Evolutionary conservation across 2,329 filamentous ascomycete species (phyloP).

Genomic region (Clarireedia sp.): DNA sequence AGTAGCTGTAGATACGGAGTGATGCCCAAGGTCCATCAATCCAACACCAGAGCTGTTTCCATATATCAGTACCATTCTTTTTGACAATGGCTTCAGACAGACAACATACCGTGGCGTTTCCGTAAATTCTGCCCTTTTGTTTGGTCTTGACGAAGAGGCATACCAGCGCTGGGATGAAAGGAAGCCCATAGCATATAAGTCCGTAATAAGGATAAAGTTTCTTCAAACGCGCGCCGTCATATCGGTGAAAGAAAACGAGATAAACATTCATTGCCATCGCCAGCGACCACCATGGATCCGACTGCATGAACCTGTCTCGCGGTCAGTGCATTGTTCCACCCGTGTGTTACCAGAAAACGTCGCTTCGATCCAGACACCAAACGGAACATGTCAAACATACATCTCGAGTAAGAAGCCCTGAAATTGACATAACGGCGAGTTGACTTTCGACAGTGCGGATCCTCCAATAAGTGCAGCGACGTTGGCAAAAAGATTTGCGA

Average conservation of each 20-base stretch:
- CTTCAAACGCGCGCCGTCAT: constrained; percentile 41
- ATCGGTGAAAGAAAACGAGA: constrained; percentile 50
- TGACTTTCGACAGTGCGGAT: constrained; percentile 30
- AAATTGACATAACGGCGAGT: constrained; percentile 48
- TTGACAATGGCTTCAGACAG: too few relatives aligned
- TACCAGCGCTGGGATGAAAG: constrained; percentile 44
- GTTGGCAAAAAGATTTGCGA: constrained; percentile 52
- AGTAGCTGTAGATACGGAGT: constrained; percentile 67
- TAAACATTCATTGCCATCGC: constrained; percentile 57
- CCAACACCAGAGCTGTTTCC: constrained; percentile 71
- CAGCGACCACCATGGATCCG: constrained; percentile 46
- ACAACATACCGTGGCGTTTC: constrained; percentile 29
- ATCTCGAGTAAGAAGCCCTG: constrained; percentile 80
- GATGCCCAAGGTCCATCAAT: constrained; percentile 58
- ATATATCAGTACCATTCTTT: constrained; percentile 43
- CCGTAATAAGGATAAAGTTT: constrained; percentile 48
- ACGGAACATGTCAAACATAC: constrained; percentile 47
- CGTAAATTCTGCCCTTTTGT: constrained; percentile 28
- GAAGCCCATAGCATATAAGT: constrained; percentile 46
- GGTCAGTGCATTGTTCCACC: too few relatives aligned
- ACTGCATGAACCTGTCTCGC: constrained; percentile 31
- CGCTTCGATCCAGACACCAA: constrained; percentile 47
- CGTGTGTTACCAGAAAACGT: neutral
- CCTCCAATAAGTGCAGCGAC: constrained; percentile 48
- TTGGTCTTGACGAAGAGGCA: constrained; percentile 43